A percentile compares a stretch with the other conserved stretches of the same genome.
Evolutionary conservation across 2,329 filamentous ascomycete species (phyloP).

Genomic region (Amphichorda felina): DNA sequence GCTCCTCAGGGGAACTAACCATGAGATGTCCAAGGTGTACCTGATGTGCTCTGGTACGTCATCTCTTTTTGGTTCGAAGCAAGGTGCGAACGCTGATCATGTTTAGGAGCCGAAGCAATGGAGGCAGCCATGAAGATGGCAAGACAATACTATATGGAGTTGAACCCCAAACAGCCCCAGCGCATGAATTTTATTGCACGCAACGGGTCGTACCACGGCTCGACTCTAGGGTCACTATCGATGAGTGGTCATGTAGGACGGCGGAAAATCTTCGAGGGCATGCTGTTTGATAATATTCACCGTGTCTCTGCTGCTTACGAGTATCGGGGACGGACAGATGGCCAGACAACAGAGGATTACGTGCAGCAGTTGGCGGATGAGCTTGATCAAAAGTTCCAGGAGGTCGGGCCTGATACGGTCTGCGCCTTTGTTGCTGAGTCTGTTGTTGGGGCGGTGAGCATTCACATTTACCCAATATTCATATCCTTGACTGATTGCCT

Average conservation of each 20-base stretch:
- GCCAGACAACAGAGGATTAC: conserved; percentile 45
- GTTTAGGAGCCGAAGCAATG: conserved; percentile 36
- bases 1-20: conserved; percentile 16
- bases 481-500: background rate
- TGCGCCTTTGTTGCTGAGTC: conserved; percentile 63
- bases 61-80: background rate
- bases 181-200: conserved; percentile 57
- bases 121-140: conserved; percentile 34
- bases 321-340: conserved; percentile 40
- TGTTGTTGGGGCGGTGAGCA: conserved; percentile 51
- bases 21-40: conserved; percentile 19
- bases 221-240: conserved; percentile 53
- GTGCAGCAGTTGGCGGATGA: conserved; percentile 48
- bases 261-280: conserved; percentile 46
- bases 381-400: conserved; percentile 53
- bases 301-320: conserved; percentile 54
- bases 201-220: conserved; percentile 59
- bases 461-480: conserved; percentile 6
- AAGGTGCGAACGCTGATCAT: background rate
- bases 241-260: conserved; percentile 50
- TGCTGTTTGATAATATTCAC: conserved; percentile 43
- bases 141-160: conserved; percentile 30
- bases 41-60: conserved; percentile 22
- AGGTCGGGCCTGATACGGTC: conserved; percentile 51
- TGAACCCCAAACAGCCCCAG: conserved; percentile 32